phyloP scores from a whole-genome alignment of 1,284 basidiomycete species.

The Puccinia polysora region DNA sequence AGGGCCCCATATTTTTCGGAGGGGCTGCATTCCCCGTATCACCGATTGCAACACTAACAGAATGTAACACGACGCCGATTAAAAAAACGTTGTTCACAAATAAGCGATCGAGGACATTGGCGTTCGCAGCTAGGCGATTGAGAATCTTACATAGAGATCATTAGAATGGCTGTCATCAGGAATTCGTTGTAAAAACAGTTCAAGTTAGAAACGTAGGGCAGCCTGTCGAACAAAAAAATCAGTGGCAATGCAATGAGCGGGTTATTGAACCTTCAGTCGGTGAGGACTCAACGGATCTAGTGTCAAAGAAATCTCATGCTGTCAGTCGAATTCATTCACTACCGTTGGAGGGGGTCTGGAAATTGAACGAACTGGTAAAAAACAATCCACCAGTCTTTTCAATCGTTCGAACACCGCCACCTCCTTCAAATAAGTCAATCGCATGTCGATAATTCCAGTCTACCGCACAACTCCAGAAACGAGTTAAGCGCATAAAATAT shows the following conservation, averaged over 20 bases:
- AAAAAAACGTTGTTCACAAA: too few species aligned
- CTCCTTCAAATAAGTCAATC: constrained; percentile 38
- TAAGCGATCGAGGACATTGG: too few species aligned
- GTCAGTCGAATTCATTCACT: neutral
- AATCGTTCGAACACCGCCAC: constrained; percentile 21
- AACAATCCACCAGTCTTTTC: constrained; percentile 24
- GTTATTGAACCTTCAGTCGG: neutral
- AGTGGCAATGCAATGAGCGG: neutral
- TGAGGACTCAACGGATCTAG: constrained; percentile 5
- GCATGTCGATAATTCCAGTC: constrained; percentile 33
- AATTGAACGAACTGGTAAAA: constrained; percentile 26
- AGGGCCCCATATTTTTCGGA: constrained; percentile 24
- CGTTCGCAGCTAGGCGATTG: too few species aligned
- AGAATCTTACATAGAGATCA: constrained; percentile 36
- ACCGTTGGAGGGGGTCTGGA: neutral
- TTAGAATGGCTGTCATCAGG: constrained; percentile 33
- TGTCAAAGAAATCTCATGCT: neutral
- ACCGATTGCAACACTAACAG: constrained; percentile 23
- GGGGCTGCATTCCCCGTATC: constrained; percentile 21
- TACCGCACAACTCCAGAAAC: neutral
- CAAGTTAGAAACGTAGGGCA: constrained; percentile 28
- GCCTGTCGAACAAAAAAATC: neutral
- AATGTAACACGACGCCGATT: too few species aligned
- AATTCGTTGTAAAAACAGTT: constrained; percentile 38
- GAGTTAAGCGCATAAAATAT: neutral